Percentiles rank a stretch among this genome's conserved stretches.
Conservation (phyloP, 768 basidiomycete species). For the Tylopilus rubrobrunneus region DNA sequence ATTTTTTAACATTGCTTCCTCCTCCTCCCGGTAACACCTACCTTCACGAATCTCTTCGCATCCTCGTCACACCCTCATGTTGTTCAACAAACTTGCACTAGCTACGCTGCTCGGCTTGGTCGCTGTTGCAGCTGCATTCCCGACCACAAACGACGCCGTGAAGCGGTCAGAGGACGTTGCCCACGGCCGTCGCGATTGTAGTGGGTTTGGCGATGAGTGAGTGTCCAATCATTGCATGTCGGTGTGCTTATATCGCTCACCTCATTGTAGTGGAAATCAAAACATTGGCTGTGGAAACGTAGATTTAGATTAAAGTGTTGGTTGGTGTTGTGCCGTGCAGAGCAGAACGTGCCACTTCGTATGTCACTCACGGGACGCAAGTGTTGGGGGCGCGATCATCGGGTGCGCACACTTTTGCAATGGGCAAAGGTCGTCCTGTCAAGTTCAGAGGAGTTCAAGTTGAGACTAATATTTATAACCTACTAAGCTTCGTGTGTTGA, state of each 20-base stretch:
- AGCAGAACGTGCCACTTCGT: too few relatives aligned
- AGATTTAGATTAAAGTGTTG: too few relatives aligned
- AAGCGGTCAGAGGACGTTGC: background rate
- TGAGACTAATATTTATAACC: too few relatives aligned
- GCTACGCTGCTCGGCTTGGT: slow-evolving; percentile 1
- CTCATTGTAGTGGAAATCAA: background rate
- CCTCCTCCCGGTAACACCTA: background rate
- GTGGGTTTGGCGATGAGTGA: background rate
- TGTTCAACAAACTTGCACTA: slow-evolving; percentile 11
- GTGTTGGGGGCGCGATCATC: too few relatives aligned
- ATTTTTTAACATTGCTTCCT: too few relatives aligned
- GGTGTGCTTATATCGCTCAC: background rate
- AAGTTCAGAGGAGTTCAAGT: too few relatives aligned
- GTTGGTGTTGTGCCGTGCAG: too few relatives aligned
- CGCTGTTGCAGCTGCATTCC: background rate
- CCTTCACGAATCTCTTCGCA: background rate
- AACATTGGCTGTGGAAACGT: background rate
- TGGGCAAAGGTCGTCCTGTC: too few relatives aligned
- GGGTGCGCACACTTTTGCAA: too few relatives aligned
- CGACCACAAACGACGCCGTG: background rate
- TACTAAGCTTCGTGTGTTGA: too few relatives aligned
- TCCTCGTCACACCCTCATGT: background rate
- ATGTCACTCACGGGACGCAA: too few relatives aligned
- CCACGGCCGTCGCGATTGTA: background rate
- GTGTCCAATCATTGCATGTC: background rate